Conservation (phyloP, 2,329 filamentous ascomycete species). For the Pyricularia sp. region DNA sequence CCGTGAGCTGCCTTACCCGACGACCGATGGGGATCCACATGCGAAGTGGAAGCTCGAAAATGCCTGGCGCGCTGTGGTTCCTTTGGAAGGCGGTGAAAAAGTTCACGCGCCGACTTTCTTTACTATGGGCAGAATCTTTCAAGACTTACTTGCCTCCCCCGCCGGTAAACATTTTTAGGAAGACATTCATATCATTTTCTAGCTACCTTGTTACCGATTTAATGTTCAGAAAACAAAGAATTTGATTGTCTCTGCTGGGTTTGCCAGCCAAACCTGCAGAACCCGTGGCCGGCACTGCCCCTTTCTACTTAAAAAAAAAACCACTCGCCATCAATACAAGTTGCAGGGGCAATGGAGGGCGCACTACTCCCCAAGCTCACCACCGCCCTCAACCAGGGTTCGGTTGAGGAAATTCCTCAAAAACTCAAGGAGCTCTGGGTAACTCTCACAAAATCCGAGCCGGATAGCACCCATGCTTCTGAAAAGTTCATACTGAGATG, state of each 20-base stretch:
- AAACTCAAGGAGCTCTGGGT: conserved; percentile 41
- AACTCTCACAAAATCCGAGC: conserved; percentile 28
- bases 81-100: conserved; percentile 32
- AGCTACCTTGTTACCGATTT: not conserved
- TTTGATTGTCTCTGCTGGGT: not conserved
- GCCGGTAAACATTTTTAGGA: not conserved
- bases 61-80: not conserved
- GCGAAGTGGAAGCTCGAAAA: not conserved
- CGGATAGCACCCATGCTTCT: conserved; percentile 37
- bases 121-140: conserved; percentile 9
- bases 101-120: not conserved
- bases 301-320: not conserved
- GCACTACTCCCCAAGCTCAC: conserved; percentile 38
- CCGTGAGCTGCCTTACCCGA: not conserved
- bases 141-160: conserved; percentile 4
- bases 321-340: not conserved
- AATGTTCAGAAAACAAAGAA: not conserved
- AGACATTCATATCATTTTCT: not conserved
- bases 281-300: not conserved
- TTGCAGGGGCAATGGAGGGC: conserved; percentile 8
- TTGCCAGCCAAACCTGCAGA: not conserved
- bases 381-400: conserved; percentile 44
- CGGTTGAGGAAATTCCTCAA: conserved; percentile 30
- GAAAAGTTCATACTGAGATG: conserved; percentile 52
- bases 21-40: not conserved